Percentiles rank a stretch among this genome's conserved stretches.
phyloP scores from a whole-genome alignment of 768 basidiomycete species.

The Gelatoporia subvermispora region DNA sequence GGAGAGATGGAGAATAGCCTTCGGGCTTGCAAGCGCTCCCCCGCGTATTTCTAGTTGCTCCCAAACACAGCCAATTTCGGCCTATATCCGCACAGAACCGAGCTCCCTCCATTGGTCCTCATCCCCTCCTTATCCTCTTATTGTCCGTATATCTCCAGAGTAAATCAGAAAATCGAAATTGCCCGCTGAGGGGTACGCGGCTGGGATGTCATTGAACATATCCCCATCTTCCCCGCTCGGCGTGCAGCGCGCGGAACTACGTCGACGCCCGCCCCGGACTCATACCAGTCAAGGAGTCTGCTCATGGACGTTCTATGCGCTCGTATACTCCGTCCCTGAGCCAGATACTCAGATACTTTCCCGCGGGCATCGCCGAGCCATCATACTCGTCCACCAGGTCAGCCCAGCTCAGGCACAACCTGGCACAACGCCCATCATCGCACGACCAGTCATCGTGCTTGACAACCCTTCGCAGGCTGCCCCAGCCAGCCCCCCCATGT shows the following conservation, averaged over 20 bases:
- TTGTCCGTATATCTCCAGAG: not conserved
- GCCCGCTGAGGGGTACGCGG: no score
- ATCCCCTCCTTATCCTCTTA: slow-evolving; percentile 1
- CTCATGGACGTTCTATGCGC: no score
- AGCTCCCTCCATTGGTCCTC: not conserved
- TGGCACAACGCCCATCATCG: not conserved
- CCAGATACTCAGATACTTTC: not conserved
- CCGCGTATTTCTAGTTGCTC: slow-evolving; percentile 16
- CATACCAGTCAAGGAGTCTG: no score
- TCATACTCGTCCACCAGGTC: not conserved
- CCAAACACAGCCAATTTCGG: slow-evolving; percentile 13
- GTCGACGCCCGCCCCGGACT: no score
- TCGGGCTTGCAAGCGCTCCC: slow-evolving; percentile 14
- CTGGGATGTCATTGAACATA: no score
- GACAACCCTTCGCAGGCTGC: no score
- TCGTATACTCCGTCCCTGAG: not conserved
- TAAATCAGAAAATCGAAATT: no score
- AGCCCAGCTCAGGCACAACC: not conserved
- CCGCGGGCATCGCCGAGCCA: not conserved
- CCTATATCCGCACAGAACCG: slow-evolving; percentile 9
- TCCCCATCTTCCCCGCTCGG: no score
- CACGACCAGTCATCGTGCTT: no score
- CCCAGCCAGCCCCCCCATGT: no score
- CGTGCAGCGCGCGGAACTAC: no score
- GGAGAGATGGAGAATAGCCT: slow-evolving; percentile 19